These are phyloP conservation scores for Chlamydomonas eustigma DNA, from an alignment of 139 green algal genomes.

Conservation along the genomic window DNA sequence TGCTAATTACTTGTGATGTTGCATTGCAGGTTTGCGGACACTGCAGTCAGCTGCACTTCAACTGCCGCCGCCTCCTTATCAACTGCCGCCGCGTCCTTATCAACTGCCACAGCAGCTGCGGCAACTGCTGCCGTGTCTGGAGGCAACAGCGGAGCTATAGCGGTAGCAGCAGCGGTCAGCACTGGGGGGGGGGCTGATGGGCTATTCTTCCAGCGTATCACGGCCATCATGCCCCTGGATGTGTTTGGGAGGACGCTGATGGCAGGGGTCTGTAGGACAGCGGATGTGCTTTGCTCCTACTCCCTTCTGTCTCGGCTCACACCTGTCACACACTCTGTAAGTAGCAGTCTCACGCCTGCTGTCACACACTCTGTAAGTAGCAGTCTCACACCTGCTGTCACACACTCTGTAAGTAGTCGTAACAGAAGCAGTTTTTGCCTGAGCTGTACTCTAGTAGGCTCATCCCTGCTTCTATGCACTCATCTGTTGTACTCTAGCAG, in stretches of 20 bases:
- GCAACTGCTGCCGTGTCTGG: neutral
- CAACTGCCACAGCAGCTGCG: neutral
- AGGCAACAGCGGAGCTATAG: neutral
- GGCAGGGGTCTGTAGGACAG: neutral
- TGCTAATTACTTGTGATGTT: no score
- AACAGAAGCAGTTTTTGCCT: no score
- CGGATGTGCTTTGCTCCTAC: constrained; percentile 6
- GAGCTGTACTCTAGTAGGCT: no score
- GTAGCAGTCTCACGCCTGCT: neutral
- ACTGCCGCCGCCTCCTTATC: neutral
- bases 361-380: neutral
- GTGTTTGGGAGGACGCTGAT: constrained; percentile 8
- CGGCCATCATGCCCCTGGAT: neutral
- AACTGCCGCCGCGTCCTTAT: neutral
- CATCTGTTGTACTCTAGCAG: no score
- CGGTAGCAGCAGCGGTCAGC: neutral
- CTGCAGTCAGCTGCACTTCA: neutral
- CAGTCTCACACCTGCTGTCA: neutral
- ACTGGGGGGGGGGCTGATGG: neutral
- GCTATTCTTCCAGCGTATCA: neutral
- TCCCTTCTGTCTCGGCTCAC: constrained; percentile 5
- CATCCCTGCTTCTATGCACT: no score
- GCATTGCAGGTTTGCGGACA: neutral
- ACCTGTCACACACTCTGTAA: constrained; percentile 21
- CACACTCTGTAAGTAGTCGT: no score